phyloP scores from a whole-genome alignment of 2,329 filamentous ascomycete species.

The Coniella vitis region DNA sequence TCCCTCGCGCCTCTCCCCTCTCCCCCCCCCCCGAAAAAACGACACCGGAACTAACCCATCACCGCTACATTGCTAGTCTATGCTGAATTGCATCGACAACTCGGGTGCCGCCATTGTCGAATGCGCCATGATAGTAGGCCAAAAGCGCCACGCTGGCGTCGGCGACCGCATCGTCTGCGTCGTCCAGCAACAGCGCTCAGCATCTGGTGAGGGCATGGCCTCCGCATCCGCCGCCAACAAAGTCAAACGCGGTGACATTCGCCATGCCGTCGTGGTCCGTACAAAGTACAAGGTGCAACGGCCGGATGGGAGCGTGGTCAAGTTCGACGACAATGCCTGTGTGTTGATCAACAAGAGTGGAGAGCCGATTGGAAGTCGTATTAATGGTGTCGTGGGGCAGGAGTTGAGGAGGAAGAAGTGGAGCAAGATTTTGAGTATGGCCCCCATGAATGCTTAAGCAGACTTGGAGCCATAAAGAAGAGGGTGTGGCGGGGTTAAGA shows the following conservation, averaged over 20 bases:
- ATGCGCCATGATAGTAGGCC: slow-evolving; percentile 86
- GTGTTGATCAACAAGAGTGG: slow-evolving; percentile 95
- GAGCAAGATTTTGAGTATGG: slow-evolving; percentile 97
- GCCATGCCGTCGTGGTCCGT: slow-evolving; percentile 91
- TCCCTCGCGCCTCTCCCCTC: background rate
- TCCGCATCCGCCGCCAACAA: slow-evolving; percentile 70
- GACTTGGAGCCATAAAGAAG: no score
- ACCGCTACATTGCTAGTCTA: no score
- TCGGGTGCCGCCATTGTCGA: slow-evolving; percentile 96
- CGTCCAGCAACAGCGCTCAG: slow-evolving; percentile 90
- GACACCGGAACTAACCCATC: no score
- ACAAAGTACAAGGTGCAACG: slow-evolving; percentile 83
- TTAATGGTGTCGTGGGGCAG: slow-evolving; percentile 85
- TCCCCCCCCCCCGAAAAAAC: no score
- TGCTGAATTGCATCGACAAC: slow-evolving; percentile 99
- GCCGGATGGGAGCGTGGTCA: slow-evolving; percentile 80
- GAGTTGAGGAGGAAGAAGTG: slow-evolving; percentile 90
- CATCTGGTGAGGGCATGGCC: slow-evolving; percentile 63
- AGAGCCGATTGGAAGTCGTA: slow-evolving; percentile 85
- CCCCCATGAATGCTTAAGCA: slow-evolving; percentile 63
- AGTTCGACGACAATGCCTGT: slow-evolving; percentile 97
- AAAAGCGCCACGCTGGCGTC: slow-evolving; percentile 81
- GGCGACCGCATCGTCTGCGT: slow-evolving; percentile 97
- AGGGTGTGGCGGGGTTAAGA: background rate
- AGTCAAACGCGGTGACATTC: slow-evolving; percentile 91